A percentile compares a stretch with the other conserved stretches of the same genome.
phyloP scores from a whole-genome alignment of 306 rosid species.

The Fagus sylvatica region DNA sequence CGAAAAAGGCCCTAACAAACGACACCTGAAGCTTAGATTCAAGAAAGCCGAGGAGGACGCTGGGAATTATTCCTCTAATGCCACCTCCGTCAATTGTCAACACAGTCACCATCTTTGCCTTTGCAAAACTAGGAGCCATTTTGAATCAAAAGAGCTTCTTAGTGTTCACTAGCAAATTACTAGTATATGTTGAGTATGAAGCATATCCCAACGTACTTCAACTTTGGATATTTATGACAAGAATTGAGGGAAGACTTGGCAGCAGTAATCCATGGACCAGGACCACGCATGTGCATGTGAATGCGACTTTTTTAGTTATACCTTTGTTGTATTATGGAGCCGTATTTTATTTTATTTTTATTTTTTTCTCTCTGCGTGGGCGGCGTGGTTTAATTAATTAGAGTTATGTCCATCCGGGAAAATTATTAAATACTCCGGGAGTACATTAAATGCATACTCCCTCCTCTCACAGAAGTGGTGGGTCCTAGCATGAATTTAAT shows the following conservation, averaged over 20 bases:
- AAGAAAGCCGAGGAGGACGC: constrained; percentile 7
- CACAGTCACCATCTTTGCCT: too few relatives aligned
- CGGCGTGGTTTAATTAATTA: too few relatives aligned
- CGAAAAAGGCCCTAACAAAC: too few relatives aligned
- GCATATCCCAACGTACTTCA: background rate
- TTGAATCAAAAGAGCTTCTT: background rate
- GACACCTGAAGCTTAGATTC: constrained; percentile 23
- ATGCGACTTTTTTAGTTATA: background rate
- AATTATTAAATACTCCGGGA: too few relatives aligned
- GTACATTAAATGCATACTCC: too few relatives aligned
- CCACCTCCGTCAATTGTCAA: too few relatives aligned
- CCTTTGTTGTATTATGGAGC: background rate
- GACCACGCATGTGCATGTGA: background rate
- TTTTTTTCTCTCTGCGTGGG: too few relatives aligned
- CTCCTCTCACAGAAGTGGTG: too few relatives aligned
- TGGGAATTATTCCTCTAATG: too few relatives aligned
- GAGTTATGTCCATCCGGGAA: too few relatives aligned
- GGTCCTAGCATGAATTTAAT: too few relatives aligned
- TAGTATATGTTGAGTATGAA: background rate
- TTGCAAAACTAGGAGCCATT: constrained; percentile 1
- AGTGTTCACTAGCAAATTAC: background rate
- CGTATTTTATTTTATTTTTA: background rate
- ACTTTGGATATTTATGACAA: background rate
- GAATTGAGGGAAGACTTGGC: background rate
- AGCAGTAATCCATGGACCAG: background rate